Percentiles rank a stretch among this genome's conserved stretches.
Conservation (phyloP, 768 basidiomycete species). For the Mycena olivaceomarginata region DNA sequence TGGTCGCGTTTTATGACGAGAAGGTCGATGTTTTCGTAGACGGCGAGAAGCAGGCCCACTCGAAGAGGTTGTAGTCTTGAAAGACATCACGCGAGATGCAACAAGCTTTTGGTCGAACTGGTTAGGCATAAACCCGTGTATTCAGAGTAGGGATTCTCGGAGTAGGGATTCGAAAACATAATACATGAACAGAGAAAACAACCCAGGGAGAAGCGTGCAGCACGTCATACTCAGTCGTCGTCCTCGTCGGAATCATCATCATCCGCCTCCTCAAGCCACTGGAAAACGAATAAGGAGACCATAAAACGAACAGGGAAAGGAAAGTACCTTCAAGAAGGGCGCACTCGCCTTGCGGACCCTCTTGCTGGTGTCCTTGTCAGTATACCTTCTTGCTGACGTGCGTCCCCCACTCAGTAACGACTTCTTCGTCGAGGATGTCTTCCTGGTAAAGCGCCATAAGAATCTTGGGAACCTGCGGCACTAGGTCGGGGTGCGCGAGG, state of each 20-base stretch:
- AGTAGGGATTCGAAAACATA: conserved; percentile 32
- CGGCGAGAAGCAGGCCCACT: conserved; percentile 68
- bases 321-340: conserved; percentile 91
- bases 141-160: conserved; percentile 38
- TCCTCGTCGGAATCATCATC: conserved; percentile 79
- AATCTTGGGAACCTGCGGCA: conserved; percentile 88
- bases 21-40: conserved; percentile 82
- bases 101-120: background rate
- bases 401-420: conserved; percentile 94
- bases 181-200: conserved; percentile 21
- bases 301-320: background rate
- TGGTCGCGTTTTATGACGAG: conserved; percentile 79
- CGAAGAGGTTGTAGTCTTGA: conserved; percentile 41
- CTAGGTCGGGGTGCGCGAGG: conserved; percentile 81
- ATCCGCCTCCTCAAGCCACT: conserved; percentile 95
- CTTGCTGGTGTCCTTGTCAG: conserved; percentile 96
- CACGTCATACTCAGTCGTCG: conserved; percentile 19
- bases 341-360: conserved; percentile 96
- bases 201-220: background rate
- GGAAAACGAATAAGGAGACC: conserved; percentile 35
- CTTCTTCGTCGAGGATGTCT: conserved; percentile 94
- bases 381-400: conserved; percentile 97
- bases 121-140: conserved; percentile 1
- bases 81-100: too few relatives aligned
- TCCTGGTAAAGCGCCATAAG: conserved; percentile 96